Evolutionary conservation across 768 basidiomycete genomes (phyloP).

Genomic region (Clitopilus passeckerianus): DNA sequence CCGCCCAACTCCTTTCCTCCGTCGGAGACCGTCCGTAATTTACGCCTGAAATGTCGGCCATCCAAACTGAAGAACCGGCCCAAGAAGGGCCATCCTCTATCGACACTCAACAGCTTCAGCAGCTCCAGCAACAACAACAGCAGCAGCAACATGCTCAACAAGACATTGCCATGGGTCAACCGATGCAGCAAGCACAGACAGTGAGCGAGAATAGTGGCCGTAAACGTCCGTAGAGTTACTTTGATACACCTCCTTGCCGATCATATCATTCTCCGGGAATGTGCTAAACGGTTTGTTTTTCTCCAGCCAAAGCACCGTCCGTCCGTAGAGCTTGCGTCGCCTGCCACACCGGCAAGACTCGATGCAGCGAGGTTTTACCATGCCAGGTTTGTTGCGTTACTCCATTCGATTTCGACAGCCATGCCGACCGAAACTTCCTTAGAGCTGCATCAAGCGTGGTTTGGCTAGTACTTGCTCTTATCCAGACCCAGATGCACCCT

Average conservation of each 20-base stretch:
- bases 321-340: slow-evolving; percentile 77
- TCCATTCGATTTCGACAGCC: neutral
- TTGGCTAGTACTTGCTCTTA: slow-evolving; percentile 67
- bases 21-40: slow-evolving; percentile 23
- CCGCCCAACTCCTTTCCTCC: slow-evolving; percentile 10
- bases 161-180: slow-evolving; percentile 15
- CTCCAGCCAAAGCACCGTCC: slow-evolving; percentile 71
- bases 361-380: slow-evolving; percentile 77
- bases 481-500: slow-evolving; percentile 67
- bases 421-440: slow-evolving; percentile 4
- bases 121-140: slow-evolving; percentile 34
- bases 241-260: slow-evolving; percentile 8
- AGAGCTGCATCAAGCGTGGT: slow-evolving; percentile 83
- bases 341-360: slow-evolving; percentile 79
- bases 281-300: slow-evolving; percentile 5
- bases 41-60: slow-evolving; percentile 65
- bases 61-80: slow-evolving; percentile 67
- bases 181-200: slow-evolving; percentile 20
- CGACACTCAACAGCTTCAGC: slow-evolving; percentile 60
- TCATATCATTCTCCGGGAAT: slow-evolving; percentile 12
- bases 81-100: slow-evolving; percentile 45
- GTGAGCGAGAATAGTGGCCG: slow-evolving; percentile 35
- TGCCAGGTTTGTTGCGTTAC: slow-evolving; percentile 53
- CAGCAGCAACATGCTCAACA: slow-evolving; percentile 25
- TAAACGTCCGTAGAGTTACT: slow-evolving; percentile 49